phyloP scores from a whole-genome alignment of 257 asterid species.

The Haberlea rhodopensis region DNA sequence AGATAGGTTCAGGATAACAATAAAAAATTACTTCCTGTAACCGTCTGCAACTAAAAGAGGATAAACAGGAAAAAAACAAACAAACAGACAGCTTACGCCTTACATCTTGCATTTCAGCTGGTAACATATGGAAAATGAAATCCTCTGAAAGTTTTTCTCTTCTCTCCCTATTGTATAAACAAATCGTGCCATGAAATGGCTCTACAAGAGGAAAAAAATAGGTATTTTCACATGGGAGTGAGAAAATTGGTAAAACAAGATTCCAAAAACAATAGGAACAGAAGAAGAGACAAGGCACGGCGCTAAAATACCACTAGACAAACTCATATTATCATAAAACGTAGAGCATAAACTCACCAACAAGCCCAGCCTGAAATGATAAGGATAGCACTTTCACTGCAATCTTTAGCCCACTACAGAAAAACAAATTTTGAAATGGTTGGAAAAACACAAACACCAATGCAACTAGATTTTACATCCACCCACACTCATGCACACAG shows the following conservation, averaged over 20 bases:
- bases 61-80: conserved; percentile 17
- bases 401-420: conserved; percentile 87
- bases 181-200: conserved; percentile 97
- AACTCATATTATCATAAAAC: background rate
- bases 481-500: background rate
- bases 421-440: conserved; percentile 26
- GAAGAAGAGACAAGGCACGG: conserved; percentile 16
- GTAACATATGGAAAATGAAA: conserved; percentile 69
- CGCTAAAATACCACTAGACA: conserved; percentile 25
- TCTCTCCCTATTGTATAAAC: conserved; percentile 98
- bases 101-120: conserved; percentile 79
- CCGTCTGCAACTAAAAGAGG: background rate
- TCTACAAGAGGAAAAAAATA: conserved; percentile 50
- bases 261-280: too few relatives aligned
- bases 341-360: conserved; percentile 66
- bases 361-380: conserved; percentile 92
- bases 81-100: conserved; percentile 35
- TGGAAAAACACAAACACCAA: conserved; percentile 11
- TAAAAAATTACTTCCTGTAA: conserved; percentile 14
- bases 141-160: conserved; percentile 98
- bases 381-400: conserved; percentile 91
- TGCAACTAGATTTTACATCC: conserved; percentile 22
- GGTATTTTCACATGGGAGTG: background rate
- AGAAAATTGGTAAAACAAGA: background rate
- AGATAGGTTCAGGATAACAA: background rate